A percentile compares a stretch with the other conserved stretches of the same genome.
Evolutionary conservation across 371 early-diverging fungal species (phyloP).

Genomic region (Syncephalastrum contaminatum): DNA sequence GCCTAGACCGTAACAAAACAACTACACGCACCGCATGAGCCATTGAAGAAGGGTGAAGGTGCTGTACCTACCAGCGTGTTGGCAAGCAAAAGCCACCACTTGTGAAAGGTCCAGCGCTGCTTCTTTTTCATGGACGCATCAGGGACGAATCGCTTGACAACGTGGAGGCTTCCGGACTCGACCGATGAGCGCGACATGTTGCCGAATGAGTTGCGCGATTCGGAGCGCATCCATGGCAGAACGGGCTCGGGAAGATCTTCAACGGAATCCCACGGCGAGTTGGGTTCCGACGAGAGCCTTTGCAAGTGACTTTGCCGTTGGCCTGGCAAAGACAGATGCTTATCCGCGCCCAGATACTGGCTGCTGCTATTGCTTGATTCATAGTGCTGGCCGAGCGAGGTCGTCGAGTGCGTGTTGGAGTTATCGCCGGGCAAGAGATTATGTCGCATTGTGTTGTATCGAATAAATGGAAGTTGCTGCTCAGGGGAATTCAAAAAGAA

Average conservation of each 20-base stretch:
- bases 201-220: constrained; percentile 36
- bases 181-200: constrained; percentile 15
- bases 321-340: constrained; percentile 10
- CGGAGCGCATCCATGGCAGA: constrained; percentile 48
- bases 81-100: constrained; percentile 48
- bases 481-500: too few relatives aligned
- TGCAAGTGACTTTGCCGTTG: constrained; percentile 7
- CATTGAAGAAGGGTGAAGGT: too few relatives aligned
- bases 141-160: constrained; percentile 33
- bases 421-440: too few relatives aligned
- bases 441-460: too few relatives aligned
- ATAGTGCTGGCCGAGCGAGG: too few relatives aligned
- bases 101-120: constrained; percentile 55
- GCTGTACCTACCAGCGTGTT: constrained; percentile 48
- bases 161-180: constrained; percentile 35
- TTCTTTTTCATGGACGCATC: constrained; percentile 32
- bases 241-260: constrained; percentile 41
- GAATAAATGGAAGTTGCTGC: too few relatives aligned
- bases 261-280: constrained; percentile 18
- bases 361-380: too few relatives aligned
- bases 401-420: too few relatives aligned
- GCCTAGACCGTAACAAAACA: constrained; percentile 49
- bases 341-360: too few relatives aligned
- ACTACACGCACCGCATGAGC: constrained; percentile 17
- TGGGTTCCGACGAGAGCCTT: constrained; percentile 8